Evolutionary conservation across 2,329 filamentous ascomycete species (phyloP).

Genomic region (Reticulascus tulasneorum): DNA sequence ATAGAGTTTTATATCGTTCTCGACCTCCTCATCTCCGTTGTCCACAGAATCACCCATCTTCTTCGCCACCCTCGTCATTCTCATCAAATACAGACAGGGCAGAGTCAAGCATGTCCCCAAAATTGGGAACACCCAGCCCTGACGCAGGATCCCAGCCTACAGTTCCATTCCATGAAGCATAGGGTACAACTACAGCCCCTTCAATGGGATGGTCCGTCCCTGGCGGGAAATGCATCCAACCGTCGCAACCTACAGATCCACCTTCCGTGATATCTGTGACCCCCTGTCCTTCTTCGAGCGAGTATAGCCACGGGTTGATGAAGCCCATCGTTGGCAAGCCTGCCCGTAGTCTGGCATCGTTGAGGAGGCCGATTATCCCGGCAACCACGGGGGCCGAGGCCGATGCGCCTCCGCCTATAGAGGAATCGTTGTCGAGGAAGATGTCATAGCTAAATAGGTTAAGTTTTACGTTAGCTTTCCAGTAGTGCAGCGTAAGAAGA

Average conservation of each 20-base stretch:
- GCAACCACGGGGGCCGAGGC: slow-evolving; percentile 61
- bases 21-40: too few relatives aligned
- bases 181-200: slow-evolving; percentile 19
- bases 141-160: slow-evolving; percentile 31
- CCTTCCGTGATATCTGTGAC: slow-evolving; percentile 29
- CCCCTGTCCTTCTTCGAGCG: slow-evolving; percentile 17
- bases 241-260: slow-evolving; percentile 15
- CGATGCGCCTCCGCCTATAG: slow-evolving; percentile 29
- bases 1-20: too few relatives aligned
- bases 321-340: slow-evolving; percentile 52
- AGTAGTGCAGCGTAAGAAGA: too few relatives aligned
- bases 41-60: too few relatives aligned
- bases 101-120: slow-evolving; percentile 16
- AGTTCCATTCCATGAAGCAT: slow-evolving; percentile 26
- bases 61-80: too few relatives aligned
- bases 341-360: slow-evolving; percentile 54
- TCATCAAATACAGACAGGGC: too few relatives aligned
- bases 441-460: too few relatives aligned
- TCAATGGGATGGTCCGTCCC: slow-evolving; percentile 14
- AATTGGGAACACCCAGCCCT: slow-evolving; percentile 42
- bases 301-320: slow-evolving; percentile 58
- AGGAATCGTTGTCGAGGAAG: slow-evolving; percentile 22
- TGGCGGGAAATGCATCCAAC: slow-evolving; percentile 16
- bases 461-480: too few relatives aligned
- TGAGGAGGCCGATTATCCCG: slow-evolving; percentile 60